phyloP scores from a whole-genome alignment of 306 rosid genomes.

The Gynostemma pentaphyllum region DNA sequence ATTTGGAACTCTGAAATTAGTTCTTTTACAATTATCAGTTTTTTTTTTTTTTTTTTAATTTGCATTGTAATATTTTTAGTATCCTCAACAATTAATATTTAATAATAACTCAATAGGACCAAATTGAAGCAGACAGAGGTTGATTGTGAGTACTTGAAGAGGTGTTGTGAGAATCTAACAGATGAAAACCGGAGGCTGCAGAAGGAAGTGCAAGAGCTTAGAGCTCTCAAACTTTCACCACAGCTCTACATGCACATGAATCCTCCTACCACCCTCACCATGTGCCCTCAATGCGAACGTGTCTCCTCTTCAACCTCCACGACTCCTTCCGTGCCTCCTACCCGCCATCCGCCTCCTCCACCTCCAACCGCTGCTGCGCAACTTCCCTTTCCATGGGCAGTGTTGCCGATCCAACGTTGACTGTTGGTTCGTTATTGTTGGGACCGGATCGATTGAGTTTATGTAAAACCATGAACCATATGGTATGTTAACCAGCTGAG shows the following conservation, averaged over 20 bases:
- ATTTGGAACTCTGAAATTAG: no score
- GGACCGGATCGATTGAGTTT: neutral
- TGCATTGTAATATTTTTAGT: no score
- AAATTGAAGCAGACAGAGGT: slow-evolving; percentile 96
- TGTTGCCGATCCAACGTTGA: slow-evolving; percentile 31
- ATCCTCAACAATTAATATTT: no score
- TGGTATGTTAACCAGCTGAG: no score
- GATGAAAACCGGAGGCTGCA: slow-evolving; percentile 78
- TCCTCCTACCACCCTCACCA: slow-evolving; percentile 94
- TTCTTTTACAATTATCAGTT: no score
- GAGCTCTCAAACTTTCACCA: slow-evolving; percentile 82
- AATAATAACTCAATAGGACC: no score
- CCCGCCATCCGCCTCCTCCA: slow-evolving; percentile 18
- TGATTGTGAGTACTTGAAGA: slow-evolving; percentile 77
- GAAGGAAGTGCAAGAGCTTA: slow-evolving; percentile 88
- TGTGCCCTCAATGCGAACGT: slow-evolving; percentile 94
- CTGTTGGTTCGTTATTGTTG: neutral
- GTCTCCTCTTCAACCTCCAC: slow-evolving; percentile 41
- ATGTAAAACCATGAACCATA: no score
- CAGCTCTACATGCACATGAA: slow-evolving; percentile 82
- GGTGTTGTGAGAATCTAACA: slow-evolving; percentile 71
- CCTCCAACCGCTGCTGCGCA: slow-evolving; percentile 18
- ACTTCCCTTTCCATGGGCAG: slow-evolving; percentile 52
- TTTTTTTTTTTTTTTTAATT: no score
- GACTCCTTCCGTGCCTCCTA: slow-evolving; percentile 3